Conservation (phyloP, 2,329 filamentous ascomycete genomes). For the Clonostachys solani region DNA sequence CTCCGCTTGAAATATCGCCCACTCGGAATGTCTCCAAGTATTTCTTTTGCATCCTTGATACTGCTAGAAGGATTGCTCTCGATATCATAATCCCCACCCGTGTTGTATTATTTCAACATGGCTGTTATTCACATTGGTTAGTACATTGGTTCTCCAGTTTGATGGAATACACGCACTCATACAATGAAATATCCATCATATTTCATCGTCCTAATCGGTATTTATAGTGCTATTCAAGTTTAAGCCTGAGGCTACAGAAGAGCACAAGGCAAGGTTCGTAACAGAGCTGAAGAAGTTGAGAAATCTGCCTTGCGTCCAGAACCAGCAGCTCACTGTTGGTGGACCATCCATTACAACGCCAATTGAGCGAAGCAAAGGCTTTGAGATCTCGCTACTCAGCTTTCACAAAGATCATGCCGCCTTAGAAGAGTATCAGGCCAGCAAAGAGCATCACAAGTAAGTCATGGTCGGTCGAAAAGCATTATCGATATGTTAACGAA, state of each 20-base stretch:
- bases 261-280: slow-evolving; percentile 39
- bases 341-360: slow-evolving; percentile 48
- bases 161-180: not conserved
- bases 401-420: slow-evolving; percentile 40
- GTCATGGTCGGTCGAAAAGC: slow-evolving; percentile 3
- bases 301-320: slow-evolving; percentile 38
- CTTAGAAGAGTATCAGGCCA: slow-evolving; percentile 45
- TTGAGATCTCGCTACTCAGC: slow-evolving; percentile 44
- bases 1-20: no score
- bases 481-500: not conserved
- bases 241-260: slow-evolving; percentile 28
- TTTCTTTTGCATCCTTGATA: no score
- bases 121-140: slow-evolving; percentile 27
- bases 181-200: not conserved
- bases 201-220: not conserved
- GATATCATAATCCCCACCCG: no score
- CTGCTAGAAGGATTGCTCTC: no score
- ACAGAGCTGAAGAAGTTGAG: slow-evolving; percentile 44
- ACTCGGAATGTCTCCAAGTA: no score
- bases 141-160: not conserved
- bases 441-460: slow-evolving; percentile 44
- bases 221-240: slow-evolving; percentile 45
- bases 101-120: slow-evolving; percentile 11
- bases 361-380: slow-evolving; percentile 47
- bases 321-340: slow-evolving; percentile 43